Percentiles rank a stretch among this genome's conserved stretches.
Evolutionary conservation across 1,139 yeast species (phyloP).

Genomic region (Komagataea norvegica): DNA sequence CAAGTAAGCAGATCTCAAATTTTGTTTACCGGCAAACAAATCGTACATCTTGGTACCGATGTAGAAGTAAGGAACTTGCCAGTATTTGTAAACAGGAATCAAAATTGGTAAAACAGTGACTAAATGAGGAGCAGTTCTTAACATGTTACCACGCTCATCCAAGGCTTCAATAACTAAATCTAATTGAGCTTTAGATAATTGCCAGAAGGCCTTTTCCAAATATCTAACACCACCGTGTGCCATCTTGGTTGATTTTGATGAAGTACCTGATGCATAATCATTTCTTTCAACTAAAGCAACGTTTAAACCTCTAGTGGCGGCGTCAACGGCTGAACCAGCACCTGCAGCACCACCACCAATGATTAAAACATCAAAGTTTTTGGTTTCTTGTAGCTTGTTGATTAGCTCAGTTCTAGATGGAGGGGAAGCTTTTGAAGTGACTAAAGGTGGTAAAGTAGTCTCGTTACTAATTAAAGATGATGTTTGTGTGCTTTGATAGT

Average conservation of each 20-base stretch:
- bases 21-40: constrained; percentile 86
- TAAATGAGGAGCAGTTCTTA: constrained; percentile 91
- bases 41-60: constrained; percentile 91
- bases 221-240: constrained; percentile 98
- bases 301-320: constrained; percentile 83
- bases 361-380: constrained; percentile 70
- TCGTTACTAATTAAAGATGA: constrained; percentile 18
- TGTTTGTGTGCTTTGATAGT: constrained; percentile 12
- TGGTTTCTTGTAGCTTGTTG: constrained; percentile 36
- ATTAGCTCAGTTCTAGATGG: constrained; percentile 39
- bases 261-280: constrained; percentile 90
- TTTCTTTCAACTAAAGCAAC: constrained; percentile 82
- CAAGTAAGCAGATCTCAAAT: constrained; percentile 73
- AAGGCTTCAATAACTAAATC: constrained; percentile 92
- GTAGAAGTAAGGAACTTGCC: constrained; percentile 95
- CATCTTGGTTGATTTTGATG: constrained; percentile 93
- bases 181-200: constrained; percentile 82
- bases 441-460: constrained; percentile 20
- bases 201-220: constrained; percentile 91
- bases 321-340: constrained; percentile 90
- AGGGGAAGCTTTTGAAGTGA: constrained; percentile 29
- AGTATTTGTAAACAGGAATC: constrained; percentile 92
- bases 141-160: constrained; percentile 84
- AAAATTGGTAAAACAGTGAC: constrained; percentile 84
- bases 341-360: constrained; percentile 98